Base-by-base conservation (phyloP, 2,329 filamentous ascomycete genomes). In the Cladorrhinum sp. region DNA sequence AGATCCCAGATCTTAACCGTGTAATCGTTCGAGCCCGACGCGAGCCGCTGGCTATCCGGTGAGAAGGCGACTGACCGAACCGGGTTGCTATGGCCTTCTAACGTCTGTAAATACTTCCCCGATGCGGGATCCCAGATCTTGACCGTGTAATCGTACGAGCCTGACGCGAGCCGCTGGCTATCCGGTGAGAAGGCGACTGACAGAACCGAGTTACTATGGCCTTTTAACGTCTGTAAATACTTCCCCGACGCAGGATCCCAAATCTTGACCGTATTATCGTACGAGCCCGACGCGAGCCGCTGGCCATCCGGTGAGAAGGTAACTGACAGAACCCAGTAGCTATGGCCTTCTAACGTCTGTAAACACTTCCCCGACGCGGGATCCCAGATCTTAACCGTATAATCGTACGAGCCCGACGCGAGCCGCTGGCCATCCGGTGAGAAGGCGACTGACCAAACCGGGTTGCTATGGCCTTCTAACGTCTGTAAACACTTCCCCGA, bases 341-440 rank as follows among this genome's bases (percentile, higher is more conserved):
- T 50, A 50, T 50, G 45, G 45, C 18, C 45, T 50, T 50, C 45
- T 3, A 50, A 13, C 22, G 45, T 50, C 45, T 50, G 45, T 10
- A 50, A 13, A 13, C 45, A 50, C 13, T 50, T 8, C n/a, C 45
- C 45, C 22, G 45, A 50, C 4, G 45, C 45, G 18, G 45, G 45
- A 50, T 50, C 45, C 45, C 45, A 50, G 45, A 50, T 50, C 45
- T 50, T 50, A 18, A 50, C 45, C 2, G 45, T 50, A 22, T 50
- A 10, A 13, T 50, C 45, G n/a, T 10, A 10, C 22, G 45, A 50
- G 5, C 45, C 45, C 45, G 45, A 50, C 5, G 45, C 45, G 45
- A 50, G 45, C 45, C 22, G 45, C 13, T 24, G 45, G 18, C 45
- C n/a, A 50, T 55, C 38, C 51, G 57, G 38, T 18, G 41, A 55